These are phyloP conservation scores for Kregervanrija fluxuum DNA, from an alignment of 805 yeast species.

Conservation along the genomic window DNA sequence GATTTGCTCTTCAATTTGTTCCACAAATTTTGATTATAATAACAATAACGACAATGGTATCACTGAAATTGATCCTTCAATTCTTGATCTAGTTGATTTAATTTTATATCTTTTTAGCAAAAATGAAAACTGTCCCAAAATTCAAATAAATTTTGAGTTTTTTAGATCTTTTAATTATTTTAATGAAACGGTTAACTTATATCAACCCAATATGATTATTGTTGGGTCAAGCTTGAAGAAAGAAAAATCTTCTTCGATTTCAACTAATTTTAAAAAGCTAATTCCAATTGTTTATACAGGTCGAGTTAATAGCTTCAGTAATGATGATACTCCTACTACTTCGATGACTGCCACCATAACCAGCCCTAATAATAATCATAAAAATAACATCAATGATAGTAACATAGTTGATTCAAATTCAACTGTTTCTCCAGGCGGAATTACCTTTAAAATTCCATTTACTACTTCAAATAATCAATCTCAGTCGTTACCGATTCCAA, in stretches of 20 bases:
- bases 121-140: conserved; percentile 31
- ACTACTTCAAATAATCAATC: conserved; percentile 4
- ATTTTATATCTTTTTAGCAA: conserved; percentile 22
- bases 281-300: conserved; percentile 23
- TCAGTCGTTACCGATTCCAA: background rate
- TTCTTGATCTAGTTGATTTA: conserved; percentile 34
- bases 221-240: conserved; percentile 28
- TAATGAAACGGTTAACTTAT: conserved; percentile 47
- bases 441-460: conserved; percentile 19
- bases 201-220: conserved; percentile 50
- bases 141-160: conserved; percentile 50
- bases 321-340: background rate
- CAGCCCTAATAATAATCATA: background rate
- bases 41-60: conserved; percentile 14
- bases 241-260: conserved; percentile 22
- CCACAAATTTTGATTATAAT: conserved; percentile 1
- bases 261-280: conserved; percentile 17
- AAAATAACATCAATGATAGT: background rate
- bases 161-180: conserved; percentile 42
- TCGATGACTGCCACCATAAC: background rate
- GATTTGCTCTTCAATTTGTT: conserved; percentile 29
- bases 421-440: conserved; percentile 12
- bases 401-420: background rate
- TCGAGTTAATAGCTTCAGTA: conserved; percentile 4
- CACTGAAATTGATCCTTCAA: conserved; percentile 14